Conservation (phyloP, 2,329 filamentous ascomycete species). For the Colletotrichum echinochloae region DNA sequence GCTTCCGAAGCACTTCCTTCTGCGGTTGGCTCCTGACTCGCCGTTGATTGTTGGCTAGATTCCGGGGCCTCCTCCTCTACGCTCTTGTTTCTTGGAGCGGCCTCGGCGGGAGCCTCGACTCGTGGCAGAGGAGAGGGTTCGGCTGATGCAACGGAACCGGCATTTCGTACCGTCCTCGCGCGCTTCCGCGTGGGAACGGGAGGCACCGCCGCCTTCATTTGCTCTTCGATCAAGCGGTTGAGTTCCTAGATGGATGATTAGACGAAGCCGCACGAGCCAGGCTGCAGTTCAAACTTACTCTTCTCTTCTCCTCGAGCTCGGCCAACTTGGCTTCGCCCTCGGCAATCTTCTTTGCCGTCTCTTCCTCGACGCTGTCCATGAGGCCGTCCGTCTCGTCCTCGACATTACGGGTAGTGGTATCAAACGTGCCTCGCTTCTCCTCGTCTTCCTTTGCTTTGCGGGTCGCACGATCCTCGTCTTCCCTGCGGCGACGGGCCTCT, state of each 20-base stretch:
- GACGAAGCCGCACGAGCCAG: neutral
- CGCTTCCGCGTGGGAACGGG: slow-evolving; percentile 43
- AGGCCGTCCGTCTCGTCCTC: slow-evolving; percentile 53
- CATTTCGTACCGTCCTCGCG: slow-evolving; percentile 27
- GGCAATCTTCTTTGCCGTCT: slow-evolving; percentile 46
- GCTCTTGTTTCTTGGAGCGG: neutral
- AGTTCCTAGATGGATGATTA: slow-evolving; percentile 50
- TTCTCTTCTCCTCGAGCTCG: slow-evolving; percentile 51
- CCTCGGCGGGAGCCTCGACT: neutral
- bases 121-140: slow-evolving; percentile 27
- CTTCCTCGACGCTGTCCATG: slow-evolving; percentile 51
- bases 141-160: slow-evolving; percentile 1
- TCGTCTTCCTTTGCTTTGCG: slow-evolving; percentile 48
- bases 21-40: neutral
- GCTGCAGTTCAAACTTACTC: slow-evolving; percentile 35
- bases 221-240: slow-evolving; percentile 57
- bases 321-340: slow-evolving; percentile 50
- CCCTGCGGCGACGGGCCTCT: slow-evolving; percentile 49
- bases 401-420: slow-evolving; percentile 47
- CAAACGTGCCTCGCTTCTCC: slow-evolving; percentile 47
- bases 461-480: slow-evolving; percentile 52
- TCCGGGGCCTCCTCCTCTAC: neutral
- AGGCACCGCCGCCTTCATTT: slow-evolving; percentile 51
- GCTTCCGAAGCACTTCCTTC: no score
- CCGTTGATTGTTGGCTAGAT: neutral